Percentiles rank a stretch among this genome's conserved stretches.
Evolutionary conservation across 257 asterid genomes (phyloP).

Genomic region (Thymus quinquecostatus): DNA sequence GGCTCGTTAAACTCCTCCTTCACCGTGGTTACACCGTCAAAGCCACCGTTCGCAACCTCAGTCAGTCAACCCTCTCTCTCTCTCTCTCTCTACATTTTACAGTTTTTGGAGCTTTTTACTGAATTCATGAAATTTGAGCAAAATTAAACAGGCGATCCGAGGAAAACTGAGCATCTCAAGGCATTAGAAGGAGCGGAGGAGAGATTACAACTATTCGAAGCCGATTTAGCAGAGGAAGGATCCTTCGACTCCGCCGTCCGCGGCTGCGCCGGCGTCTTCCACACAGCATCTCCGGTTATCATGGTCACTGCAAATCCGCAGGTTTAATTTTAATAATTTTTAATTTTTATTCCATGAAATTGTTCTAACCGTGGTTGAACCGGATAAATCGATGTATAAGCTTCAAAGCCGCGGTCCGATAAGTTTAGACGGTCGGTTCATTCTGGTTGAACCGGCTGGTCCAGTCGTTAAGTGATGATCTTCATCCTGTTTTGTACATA

Average conservation of each 20-base stretch:
- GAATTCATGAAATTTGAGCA: no score
- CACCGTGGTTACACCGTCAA: conserved; percentile 14
- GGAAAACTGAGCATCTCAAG: conserved; percentile 40
- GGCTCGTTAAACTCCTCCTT: conserved; percentile 19
- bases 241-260: conserved; percentile 51
- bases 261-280: conserved; percentile 61
- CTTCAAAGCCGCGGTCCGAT: no score
- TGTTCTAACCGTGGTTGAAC: no score
- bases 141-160: conserved; percentile 41
- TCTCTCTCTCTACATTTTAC: neutral
- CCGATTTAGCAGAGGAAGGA: conserved; percentile 49
- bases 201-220: conserved; percentile 46
- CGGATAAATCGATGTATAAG: no score
- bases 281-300: conserved; percentile 56
- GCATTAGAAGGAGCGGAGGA: conserved; percentile 56
- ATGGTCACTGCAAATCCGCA: conserved; percentile 35
- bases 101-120: no score
- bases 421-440: no score
- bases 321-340: neutral
- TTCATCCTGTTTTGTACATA: no score
- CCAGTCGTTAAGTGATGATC: no score
- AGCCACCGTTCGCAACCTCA: conserved; percentile 23
- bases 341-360: no score
- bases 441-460: no score
- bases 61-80: neutral